Base-by-base conservation (phyloP, 306 rosid genomes). In the Glycyrrhiza uralensis region DNA sequence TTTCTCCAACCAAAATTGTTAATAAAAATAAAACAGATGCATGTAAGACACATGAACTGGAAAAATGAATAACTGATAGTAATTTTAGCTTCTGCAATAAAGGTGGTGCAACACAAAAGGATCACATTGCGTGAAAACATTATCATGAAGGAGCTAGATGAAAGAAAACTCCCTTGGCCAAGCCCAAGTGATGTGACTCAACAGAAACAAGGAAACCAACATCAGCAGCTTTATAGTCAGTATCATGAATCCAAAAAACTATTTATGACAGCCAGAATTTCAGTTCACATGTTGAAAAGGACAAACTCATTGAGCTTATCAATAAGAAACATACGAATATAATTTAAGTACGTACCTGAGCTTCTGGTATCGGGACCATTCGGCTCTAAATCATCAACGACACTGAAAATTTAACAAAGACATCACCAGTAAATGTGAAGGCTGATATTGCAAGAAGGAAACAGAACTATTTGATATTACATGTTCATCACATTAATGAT, bases 351-450 rank as follows among this genome's bases (percentile, higher is more conserved):
- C 57, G 59, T 83, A 91, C 97, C 99, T 85, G 86, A 77, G 78
- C 72, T 77, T 66, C 62, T 68, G 64, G 76, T 72, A 42, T 49
- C 83, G 22, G 62, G 58, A 47, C 71, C 71, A 28, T 84, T 88
- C 11, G 36, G 81, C 74, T 81, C 89, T 26, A 24, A 45, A 24
- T 91, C 96, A 58, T 84, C 96, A 17, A 89, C 83, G 1, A 94
- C 87, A 29, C 97, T 91, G 91, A 74, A 81, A 84, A 76, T 19
- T 64, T 68, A 81, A 72, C 65, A 79, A 71, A 44, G 44, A n/a
- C 11, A 12, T 36, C 22, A 45, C 61, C 79, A 60, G 10, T 20
- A 44, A 61, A 70, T 47, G 18, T 18, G 35, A 61, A 76, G 35
- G 14, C 36, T 59, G 42, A 71, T 41, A 44, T 58, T 61, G 49